Conservation (phyloP, 805 yeast species). For the Zygosaccharomyces bisporus region DNA sequence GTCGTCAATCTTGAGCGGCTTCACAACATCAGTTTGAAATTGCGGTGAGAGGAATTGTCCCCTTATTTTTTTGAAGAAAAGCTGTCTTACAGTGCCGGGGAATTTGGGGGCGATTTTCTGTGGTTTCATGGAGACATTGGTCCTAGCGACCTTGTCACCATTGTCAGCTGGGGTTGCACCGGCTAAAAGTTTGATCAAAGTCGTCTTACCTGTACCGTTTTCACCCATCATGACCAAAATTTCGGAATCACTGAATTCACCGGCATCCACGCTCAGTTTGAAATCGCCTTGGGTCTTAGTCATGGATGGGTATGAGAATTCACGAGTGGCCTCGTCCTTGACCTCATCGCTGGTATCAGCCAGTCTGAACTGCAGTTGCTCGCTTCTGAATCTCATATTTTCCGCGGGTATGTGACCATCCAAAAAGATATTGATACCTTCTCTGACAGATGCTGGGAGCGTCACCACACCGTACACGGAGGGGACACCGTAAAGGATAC, state of each 20-base stretch:
- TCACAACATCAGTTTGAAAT: slow-evolving; percentile 96
- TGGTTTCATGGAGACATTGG: slow-evolving; percentile 96
- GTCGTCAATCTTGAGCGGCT: slow-evolving; percentile 89
- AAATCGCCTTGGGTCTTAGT: slow-evolving; percentile 94
- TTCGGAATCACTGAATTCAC: slow-evolving; percentile 94
- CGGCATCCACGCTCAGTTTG: slow-evolving; percentile 73
- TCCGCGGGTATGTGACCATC: slow-evolving; percentile 98
- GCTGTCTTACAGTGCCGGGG: slow-evolving; percentile 97
- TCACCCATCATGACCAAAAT: slow-evolving; percentile 99
- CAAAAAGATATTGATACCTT: slow-evolving; percentile 96
- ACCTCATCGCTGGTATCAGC: slow-evolving; percentile 82
- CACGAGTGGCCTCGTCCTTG: slow-evolving; percentile 72
- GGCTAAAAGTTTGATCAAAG: slow-evolving; percentile 91
- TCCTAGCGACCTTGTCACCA: slow-evolving; percentile 77
- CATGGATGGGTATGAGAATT: slow-evolving; percentile 77
- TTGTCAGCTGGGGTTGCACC: slow-evolving; percentile 89
- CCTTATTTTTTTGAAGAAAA: slow-evolving; percentile 94
- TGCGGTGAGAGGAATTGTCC: slow-evolving; percentile 93
- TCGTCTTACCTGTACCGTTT: slow-evolving; percentile 99
- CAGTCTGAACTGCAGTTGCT: slow-evolving; percentile 88
- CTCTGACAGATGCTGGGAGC: slow-evolving; percentile 93
- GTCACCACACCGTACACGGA: slow-evolving; percentile 99
- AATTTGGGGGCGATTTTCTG: slow-evolving; percentile 99
- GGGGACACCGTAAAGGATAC: slow-evolving; percentile 96
- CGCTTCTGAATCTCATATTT: slow-evolving; percentile 94